Evolutionary conservation across 345 rosid species (phyloP).

Genomic region (Eucalyptus victrix): DNA sequence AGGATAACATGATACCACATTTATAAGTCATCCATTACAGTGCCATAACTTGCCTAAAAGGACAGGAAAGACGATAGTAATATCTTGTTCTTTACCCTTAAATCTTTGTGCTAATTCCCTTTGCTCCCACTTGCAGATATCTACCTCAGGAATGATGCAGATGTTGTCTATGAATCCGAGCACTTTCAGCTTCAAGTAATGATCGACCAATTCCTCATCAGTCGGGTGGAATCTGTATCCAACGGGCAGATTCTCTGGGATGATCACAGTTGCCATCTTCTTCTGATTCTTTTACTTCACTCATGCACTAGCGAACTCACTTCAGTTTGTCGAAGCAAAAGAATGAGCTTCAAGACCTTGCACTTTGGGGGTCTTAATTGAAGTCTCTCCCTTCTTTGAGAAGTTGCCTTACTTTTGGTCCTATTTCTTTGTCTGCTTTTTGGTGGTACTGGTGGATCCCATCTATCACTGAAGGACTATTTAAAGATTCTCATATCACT

Average conservation of each 20-base stretch:
- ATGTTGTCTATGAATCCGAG: neutral
- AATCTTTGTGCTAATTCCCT: neutral
- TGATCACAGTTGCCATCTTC: neutral
- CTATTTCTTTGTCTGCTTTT: neutral
- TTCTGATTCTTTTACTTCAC: neutral
- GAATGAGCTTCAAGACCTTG: neutral
- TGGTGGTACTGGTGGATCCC: neutral
- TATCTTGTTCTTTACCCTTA: neutral
- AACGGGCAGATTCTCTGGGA: neutral
- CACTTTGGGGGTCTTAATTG: neutral
- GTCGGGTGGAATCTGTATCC: neutral
- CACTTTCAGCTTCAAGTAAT: neutral
- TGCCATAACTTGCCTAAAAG: neutral
- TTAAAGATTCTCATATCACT: neutral
- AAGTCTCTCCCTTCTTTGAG: neutral
- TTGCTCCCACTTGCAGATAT: neutral
- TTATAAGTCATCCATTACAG: neutral
- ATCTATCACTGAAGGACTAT: neutral
- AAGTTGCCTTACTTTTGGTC: neutral
- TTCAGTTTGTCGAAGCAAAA: neutral
- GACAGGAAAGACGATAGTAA: neutral
- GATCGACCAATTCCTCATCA: neutral
- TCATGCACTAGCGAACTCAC: neutral
- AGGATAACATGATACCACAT: neutral
- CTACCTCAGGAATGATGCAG: neutral